Base-by-base conservation (phyloP, 495 filamentous ascomycete species). In the Trypethelium eluteriae region DNA sequence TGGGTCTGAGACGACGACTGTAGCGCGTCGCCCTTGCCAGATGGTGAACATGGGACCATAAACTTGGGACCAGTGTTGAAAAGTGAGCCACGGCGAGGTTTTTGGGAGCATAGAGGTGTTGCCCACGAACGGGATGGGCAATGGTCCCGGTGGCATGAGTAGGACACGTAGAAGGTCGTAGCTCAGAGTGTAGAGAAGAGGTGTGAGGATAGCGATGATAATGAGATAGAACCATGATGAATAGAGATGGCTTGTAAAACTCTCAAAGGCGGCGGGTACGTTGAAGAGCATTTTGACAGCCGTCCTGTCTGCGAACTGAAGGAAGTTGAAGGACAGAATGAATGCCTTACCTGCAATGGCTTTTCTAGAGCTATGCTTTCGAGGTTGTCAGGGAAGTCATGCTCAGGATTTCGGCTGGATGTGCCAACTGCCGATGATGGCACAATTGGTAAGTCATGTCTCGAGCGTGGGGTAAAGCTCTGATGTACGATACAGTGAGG, bases 1-100 rank as follows among this genome's bases (percentile, higher is more conserved):
- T 0, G 85, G 84, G 34, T 87, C 86, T 2, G 83, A 85, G 39
- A 89, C 79, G 61, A 88, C 78, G 63, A 89, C 81, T 38, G 86
- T 88, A 2, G 85, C 84, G 25, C 80, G 79, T 4, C 84, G 80
- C 0, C 87, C 86, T 63, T 86, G 79, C 80, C 85, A 86, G 9
- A 89, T 77, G 4, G 85, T 87, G 67, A 85, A 83, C 3, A 86
- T 84, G 38, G 83, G 82, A 34, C 84, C 84, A 68, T 85, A 83
- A 53, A 72, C 70, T 63, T 81, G 74, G 44, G 80, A 78, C 74
- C 83, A 82, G 69, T 84, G 74, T 66, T 81, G 64, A 74, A 88
- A 86, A 72, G 83, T 81, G 18, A 83, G 71, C 86, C 86, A 90
- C 32, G 83, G 83, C 63, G 83, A 80, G 39, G 72, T 74, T 41